These are phyloP conservation scores for Tetrastigma voinierianum DNA, from an alignment of 164 flowering plant species.

Conservation along the genomic window DNA sequence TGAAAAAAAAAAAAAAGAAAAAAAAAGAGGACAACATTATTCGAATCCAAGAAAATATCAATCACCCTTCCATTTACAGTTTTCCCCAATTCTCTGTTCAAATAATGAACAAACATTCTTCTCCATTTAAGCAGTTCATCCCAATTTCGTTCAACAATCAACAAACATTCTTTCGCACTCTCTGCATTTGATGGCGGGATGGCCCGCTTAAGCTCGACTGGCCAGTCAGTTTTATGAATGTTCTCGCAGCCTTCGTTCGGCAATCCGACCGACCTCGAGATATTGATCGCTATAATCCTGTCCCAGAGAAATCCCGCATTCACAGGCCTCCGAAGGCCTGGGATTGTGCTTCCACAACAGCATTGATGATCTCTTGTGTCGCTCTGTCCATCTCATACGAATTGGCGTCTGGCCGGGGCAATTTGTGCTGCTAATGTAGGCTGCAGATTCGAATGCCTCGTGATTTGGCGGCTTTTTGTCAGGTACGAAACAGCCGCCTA, in stretches of 20 bases:
- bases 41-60: no score
- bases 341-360: slow-evolving; percentile 81
- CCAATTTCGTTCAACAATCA: slow-evolving; percentile 86
- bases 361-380: slow-evolving; percentile 83
- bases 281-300: slow-evolving; percentile 46
- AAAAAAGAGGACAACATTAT: no score
- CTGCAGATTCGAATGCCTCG: slow-evolving; percentile 70
- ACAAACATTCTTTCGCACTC: slow-evolving; percentile 94
- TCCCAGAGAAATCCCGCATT: slow-evolving; percentile 58
- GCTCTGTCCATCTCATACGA: slow-evolving; percentile 91
- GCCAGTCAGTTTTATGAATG: slow-evolving; percentile 84
- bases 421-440: slow-evolving; percentile 91
- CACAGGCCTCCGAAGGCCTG: slow-evolving; percentile 63
- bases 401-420: slow-evolving; percentile 68
- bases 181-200: slow-evolving; percentile 92
- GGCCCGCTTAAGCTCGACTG: slow-evolving; percentile 96
- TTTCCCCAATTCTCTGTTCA: no score
- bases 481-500: slow-evolving; percentile 67
- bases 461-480: slow-evolving; percentile 76
- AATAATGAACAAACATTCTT: no score
- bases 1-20: no score
- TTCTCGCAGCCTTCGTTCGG: slow-evolving; percentile 89
- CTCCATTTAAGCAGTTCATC: slow-evolving; percentile 36
- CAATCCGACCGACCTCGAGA: slow-evolving; percentile 69
- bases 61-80: no score